Percentiles rank a stretch among this genome's conserved stretches.
Conservation (phyloP, 495 filamentous ascomycete genomes). For the Penicillium salamii region DNA sequence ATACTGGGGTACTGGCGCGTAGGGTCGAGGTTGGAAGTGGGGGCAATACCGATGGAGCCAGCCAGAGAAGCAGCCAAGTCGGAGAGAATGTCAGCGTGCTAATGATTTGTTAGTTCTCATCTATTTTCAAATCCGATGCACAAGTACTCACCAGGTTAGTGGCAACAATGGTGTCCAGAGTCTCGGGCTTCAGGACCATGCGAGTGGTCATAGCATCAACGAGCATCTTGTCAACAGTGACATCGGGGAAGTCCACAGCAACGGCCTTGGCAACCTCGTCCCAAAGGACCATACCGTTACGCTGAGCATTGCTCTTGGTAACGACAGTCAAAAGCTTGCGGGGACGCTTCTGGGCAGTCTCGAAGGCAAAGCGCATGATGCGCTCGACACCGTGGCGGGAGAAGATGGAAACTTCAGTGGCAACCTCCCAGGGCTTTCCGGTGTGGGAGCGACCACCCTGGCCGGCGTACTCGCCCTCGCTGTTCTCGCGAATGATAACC, state of each 20-base stretch:
- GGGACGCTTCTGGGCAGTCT: conserved; percentile 44
- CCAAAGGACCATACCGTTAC: conserved; percentile 58
- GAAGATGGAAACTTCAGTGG: conserved; percentile 55
- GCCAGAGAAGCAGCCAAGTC: conserved; percentile 56
- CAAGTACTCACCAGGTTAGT: conserved; percentile 45
- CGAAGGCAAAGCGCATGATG: conserved; percentile 56
- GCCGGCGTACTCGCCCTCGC: conserved; percentile 56
- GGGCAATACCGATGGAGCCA: conserved; percentile 56
- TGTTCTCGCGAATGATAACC: conserved; percentile 59
- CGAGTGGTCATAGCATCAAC: conserved; percentile 59
- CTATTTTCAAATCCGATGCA: too few species aligned
- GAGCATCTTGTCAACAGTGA: conserved; percentile 55
- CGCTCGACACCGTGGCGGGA: conserved; percentile 51
- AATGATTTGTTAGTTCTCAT: background rate
- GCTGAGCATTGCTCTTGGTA: conserved; percentile 58
- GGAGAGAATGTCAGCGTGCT: conserved; percentile 57
- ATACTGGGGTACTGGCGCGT: conserved; percentile 58
- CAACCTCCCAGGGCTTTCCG: conserved; percentile 49
- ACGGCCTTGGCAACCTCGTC: conserved; percentile 50
- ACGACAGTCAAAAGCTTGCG: conserved; percentile 55
- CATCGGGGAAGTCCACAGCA: conserved; percentile 50
- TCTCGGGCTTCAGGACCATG: conserved; percentile 54
- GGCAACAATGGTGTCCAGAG: conserved; percentile 55
- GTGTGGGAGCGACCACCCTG: conserved; percentile 53
- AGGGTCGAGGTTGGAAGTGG: conserved; percentile 64